Base-by-base conservation (phyloP, 2,329 filamentous ascomycete genomes). In the Aspergillus phoenicis region DNA sequence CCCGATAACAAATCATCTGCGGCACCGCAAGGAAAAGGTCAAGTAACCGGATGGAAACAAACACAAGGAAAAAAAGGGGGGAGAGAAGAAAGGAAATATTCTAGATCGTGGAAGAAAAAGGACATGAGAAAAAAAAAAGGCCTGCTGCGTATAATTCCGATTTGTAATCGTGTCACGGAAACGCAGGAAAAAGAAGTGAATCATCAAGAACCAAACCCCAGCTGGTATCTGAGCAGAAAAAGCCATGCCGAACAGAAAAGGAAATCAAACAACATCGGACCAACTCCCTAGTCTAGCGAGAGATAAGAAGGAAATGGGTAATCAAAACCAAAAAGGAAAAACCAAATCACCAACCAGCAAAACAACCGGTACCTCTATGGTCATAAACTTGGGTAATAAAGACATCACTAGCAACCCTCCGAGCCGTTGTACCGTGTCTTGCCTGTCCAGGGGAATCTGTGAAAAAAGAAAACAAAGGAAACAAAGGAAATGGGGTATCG, bases 331-430 rank as follows among this genome's bases (percentile, higher is more conserved):
- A 30, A 53, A 55, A 41, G 13, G 30, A 24, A 13, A 30, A 22
- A 55, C 30, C 17, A 47, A 64, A 63, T 59, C 59, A 68, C 63
- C 66, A 68, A 69, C 68, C 66, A 67, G 65, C 63, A 71, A 72
- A 71, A 70, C 66, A 73, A 71, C 69, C 71, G 68, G 68, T 68
- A 73, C 72, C 72, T 77, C 74, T 77, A 77, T 77, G 70, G 70
- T 76, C 75, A 68, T 76, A 73, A 74, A 64, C 58, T 68, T 68
- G 67, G 60, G 59, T 63, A 66, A 61, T 63, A 60, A 59, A 62
- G 58, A 65, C 63, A 64, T 68, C 66, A 69, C 57, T 58, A 59
- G 54, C 58, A 59, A 64, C 60, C 58, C 59, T 60, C 59, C 59
- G 51, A 59, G 59, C 62, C 62, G 59, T 59, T 66, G 59, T 62